Conservation (phyloP, 371 early-diverging fungal genomes). For the Mucor plumbeus region DNA sequence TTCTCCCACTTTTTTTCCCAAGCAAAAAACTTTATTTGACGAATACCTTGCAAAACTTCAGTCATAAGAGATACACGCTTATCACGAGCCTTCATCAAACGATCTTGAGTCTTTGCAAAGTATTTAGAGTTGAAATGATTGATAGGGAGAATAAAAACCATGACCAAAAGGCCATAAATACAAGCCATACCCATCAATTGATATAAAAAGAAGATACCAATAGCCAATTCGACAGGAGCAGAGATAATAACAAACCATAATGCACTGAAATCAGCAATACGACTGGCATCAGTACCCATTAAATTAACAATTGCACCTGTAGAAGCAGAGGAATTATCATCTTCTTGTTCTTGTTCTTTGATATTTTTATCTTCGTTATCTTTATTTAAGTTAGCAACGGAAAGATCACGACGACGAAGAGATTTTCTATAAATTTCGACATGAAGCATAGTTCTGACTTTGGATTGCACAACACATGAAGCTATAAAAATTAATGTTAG, state of each 20-base stretch:
- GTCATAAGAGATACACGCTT: constrained; percentile 52
- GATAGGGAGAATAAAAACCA: constrained; percentile 51
- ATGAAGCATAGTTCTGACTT: constrained; percentile 37
- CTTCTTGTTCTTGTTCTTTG: constrained; percentile 16
- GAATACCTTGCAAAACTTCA: constrained; percentile 60
- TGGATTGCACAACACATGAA: constrained; percentile 35
- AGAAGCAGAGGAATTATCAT: constrained; percentile 32
- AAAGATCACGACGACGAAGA: constrained; percentile 43
- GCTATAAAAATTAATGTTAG: not conserved
- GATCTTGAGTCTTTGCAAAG: constrained; percentile 48
- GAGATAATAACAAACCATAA: constrained; percentile 56
- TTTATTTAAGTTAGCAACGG: constrained; percentile 2
- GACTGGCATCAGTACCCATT: constrained; percentile 75
- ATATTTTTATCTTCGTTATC: constrained; percentile 8
- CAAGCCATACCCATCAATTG: constrained; percentile 63
- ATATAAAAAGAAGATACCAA: constrained; percentile 66
- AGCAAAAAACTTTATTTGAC: constrained; percentile 70
- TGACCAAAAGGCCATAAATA: constrained; percentile 61
- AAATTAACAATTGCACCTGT: constrained; percentile 77
- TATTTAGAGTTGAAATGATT: constrained; percentile 48
- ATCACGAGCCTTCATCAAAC: constrained; percentile 50
- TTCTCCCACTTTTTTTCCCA: constrained; percentile 52
- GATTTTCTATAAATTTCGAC: constrained; percentile 51
- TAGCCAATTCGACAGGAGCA: constrained; percentile 54
- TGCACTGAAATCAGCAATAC: constrained; percentile 58